phyloP scores from a whole-genome alignment of 495 filamentous ascomycete genomes.

The Xylaria bambusicola region DNA sequence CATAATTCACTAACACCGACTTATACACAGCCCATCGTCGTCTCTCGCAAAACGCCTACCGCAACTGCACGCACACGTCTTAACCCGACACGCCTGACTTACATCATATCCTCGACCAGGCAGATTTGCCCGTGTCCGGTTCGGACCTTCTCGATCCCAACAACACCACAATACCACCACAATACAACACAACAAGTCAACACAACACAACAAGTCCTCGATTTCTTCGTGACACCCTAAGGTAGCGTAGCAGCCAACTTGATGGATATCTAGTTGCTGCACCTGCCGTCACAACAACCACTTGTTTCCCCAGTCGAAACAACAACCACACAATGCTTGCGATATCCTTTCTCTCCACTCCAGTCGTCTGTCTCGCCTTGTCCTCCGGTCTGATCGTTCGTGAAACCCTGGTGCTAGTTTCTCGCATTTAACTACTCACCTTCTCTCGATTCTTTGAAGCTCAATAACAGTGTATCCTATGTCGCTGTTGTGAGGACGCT shows the following conservation, averaged over 20 bases:
- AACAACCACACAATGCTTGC: conserved; percentile 56
- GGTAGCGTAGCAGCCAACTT: conserved; percentile 37
- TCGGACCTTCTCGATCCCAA: conserved; percentile 9
- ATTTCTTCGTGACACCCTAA: conserved; percentile 26
- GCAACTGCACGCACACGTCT: background rate
- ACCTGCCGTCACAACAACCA: conserved; percentile 35
- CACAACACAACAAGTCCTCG: too few relatives aligned
- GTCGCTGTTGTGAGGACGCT: conserved; percentile 38
- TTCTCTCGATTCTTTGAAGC: conserved; percentile 44
- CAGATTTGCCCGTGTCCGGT: background rate
- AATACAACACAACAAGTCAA: too few relatives aligned
- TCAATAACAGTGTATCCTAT: conserved; percentile 29
- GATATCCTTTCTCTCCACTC: conserved; percentile 41
- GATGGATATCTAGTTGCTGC: conserved; percentile 40
- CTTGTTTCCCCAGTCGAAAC: conserved; percentile 36
- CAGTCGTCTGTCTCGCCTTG: conserved; percentile 60
- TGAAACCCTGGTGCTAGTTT: conserved; percentile 47
- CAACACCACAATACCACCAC: too few relatives aligned
- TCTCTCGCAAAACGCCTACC: background rate
- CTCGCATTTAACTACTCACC: conserved; percentile 45
- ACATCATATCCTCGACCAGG: conserved; percentile 12
- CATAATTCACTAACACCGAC: conserved; percentile 27
- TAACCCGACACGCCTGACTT: conserved; percentile 12
- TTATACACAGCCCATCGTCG: background rate
- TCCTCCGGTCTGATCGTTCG: conserved; percentile 57